Evolutionary conservation across 257 asterid species (phyloP).

Genomic region (Fraxinus excelsior): DNA sequence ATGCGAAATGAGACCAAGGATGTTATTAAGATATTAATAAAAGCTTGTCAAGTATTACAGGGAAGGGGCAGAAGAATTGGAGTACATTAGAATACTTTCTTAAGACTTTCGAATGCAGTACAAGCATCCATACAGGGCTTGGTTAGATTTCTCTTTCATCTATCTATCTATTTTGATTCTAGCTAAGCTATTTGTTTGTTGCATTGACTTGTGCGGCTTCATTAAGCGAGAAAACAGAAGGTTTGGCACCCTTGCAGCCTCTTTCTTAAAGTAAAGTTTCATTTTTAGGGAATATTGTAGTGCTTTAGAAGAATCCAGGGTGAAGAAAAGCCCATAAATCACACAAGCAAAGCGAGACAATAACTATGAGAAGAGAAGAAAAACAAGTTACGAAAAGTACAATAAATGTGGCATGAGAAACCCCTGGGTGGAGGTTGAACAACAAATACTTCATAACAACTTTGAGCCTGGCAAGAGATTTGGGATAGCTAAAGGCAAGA

Average conservation of each 20-base stretch:
- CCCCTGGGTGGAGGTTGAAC: not conserved
- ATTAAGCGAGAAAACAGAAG: not conserved
- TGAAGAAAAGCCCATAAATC: not conserved
- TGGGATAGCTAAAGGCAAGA: not conserved
- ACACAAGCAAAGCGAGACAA: not conserved
- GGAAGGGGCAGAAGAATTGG: no score
- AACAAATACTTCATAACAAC: not conserved
- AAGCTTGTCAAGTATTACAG: no score
- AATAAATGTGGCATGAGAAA: not conserved
- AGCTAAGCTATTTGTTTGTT: not conserved
- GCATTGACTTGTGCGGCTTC: not conserved
- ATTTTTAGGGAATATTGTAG: not conserved
- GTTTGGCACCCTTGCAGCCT: not conserved
- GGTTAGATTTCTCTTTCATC: not conserved
- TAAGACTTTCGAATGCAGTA: not conserved
- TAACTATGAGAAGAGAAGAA: not conserved
- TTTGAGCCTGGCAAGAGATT: not conserved
- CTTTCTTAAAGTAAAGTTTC: not conserved
- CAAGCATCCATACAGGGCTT: not conserved
- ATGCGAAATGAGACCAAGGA: conserved; percentile 18
- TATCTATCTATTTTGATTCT: not conserved
- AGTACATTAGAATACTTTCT: not conserved
- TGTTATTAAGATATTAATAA: not conserved
- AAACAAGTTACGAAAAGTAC: not conserved
- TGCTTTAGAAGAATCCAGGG: not conserved